phyloP scores from a whole-genome alignment of 192 early-diverging fungal genomes.

The Physocladia obscura region DNA sequence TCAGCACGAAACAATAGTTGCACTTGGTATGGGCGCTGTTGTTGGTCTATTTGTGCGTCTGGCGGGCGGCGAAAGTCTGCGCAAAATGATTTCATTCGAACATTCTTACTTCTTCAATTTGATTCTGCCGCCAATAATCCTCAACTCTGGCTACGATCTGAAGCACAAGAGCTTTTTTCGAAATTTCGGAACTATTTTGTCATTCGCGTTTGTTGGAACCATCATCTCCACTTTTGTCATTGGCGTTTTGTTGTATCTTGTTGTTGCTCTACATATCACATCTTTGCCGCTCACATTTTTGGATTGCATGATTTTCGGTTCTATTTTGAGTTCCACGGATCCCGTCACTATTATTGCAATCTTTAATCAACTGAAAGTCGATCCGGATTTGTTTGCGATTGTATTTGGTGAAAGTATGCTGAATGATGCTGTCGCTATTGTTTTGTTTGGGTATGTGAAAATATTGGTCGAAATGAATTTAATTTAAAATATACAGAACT shows the following conservation, averaged over 20 bases:
- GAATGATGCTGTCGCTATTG: slow-evolving; percentile 97
- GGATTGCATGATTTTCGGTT: slow-evolving; percentile 92
- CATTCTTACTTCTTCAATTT: slow-evolving; percentile 88
- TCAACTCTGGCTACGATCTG: slow-evolving; percentile 95
- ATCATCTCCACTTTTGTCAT: slow-evolving; percentile 88
- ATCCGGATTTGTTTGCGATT: slow-evolving; percentile 91
- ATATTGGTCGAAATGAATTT: neutral
- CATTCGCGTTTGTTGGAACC: slow-evolving; percentile 93
- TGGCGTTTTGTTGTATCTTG: slow-evolving; percentile 72
- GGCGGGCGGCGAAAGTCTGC: neutral
- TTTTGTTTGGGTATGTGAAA: slow-evolving; percentile 67
- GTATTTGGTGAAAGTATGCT: slow-evolving; percentile 95
- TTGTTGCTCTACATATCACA: slow-evolving; percentile 69
- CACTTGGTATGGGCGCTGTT: slow-evolving; percentile 80
- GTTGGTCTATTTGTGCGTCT: slow-evolving; percentile 42
- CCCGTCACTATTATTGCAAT: slow-evolving; percentile 95
- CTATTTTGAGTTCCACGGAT: slow-evolving; percentile 94
- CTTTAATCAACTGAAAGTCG: slow-evolving; percentile 90
- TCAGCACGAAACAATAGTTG: slow-evolving; percentile 93
- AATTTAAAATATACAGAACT: slow-evolving; percentile 47
- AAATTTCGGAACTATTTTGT: slow-evolving; percentile 85
- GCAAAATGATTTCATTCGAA: slow-evolving; percentile 18
- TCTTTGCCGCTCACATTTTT: slow-evolving; percentile 72
- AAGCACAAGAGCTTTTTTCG: slow-evolving; percentile 84
- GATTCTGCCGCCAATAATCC: slow-evolving; percentile 93